phyloP scores from a whole-genome alignment of 1,139 yeast genomes.

The Sugiyamaella grinbergsii region DNA sequence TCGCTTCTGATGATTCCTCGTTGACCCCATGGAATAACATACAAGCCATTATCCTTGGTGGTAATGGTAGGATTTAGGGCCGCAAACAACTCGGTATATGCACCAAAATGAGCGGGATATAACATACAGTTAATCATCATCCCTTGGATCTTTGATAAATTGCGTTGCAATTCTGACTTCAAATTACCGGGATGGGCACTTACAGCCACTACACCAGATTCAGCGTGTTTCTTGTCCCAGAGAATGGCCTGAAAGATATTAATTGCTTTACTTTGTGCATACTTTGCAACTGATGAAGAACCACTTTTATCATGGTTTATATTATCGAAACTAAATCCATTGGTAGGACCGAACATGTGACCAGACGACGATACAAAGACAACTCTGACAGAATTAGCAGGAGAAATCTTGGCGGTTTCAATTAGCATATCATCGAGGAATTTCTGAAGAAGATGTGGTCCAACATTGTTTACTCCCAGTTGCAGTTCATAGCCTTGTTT shows the following conservation, averaged over 20 bases:
- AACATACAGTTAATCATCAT: constrained; percentile 8
- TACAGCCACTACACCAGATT: constrained; percentile 44
- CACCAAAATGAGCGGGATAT: constrained; percentile 41
- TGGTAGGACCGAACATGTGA: constrained; percentile 39
- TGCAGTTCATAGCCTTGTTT: constrained; percentile 53
- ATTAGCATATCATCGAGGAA: constrained; percentile 49
- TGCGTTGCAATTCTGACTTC: constrained; percentile 48
- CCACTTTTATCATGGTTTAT: not conserved
- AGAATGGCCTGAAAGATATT: constrained; percentile 48
- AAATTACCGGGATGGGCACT: constrained; percentile 53
- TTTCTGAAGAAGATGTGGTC: constrained; percentile 53
- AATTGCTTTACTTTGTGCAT: constrained; percentile 55
- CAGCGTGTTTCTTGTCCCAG: constrained; percentile 47
- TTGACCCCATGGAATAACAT: constrained; percentile 36
- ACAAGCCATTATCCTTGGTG: constrained; percentile 42
- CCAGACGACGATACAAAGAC: constrained; percentile 53
- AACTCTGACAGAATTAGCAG: constrained; percentile 40
- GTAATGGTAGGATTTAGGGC: constrained; percentile 46
- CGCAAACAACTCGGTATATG: constrained; percentile 48
- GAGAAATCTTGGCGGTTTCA: constrained; percentile 38
- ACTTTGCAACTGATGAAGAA: constrained; percentile 25
- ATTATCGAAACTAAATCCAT: constrained; percentile 31
- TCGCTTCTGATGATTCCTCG: constrained; percentile 32
- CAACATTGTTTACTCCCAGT: constrained; percentile 55
- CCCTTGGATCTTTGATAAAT: constrained; percentile 27